Evolutionary conservation across 495 filamentous ascomycete species (phyloP).

Genomic region (Annulohypoxylon stygium): DNA sequence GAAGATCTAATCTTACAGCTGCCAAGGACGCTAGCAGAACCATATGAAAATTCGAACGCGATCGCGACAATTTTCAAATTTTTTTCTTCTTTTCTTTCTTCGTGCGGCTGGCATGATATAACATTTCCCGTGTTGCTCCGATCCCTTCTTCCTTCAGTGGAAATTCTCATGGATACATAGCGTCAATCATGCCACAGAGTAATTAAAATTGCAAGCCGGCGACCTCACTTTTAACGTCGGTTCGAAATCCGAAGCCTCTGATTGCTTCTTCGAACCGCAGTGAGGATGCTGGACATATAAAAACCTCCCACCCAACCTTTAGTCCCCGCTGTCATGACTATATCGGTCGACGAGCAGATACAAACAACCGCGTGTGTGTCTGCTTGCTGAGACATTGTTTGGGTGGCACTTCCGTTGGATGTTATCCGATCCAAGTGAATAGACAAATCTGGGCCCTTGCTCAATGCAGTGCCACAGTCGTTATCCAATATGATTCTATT

Average conservation of each 20-base stretch:
- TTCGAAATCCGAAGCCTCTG: conserved; percentile 56
- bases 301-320: neutral
- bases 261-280: conserved; percentile 59
- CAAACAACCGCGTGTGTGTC: neutral
- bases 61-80: conserved; percentile 36
- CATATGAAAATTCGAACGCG: conserved; percentile 44
- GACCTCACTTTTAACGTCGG: conserved; percentile 53
- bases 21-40: conserved; percentile 37
- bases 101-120: conserved; percentile 58
- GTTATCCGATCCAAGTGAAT: conserved; percentile 7
- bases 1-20: conserved; percentile 12
- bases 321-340: neutral
- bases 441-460: neutral
- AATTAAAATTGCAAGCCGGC: conserved; percentile 63
- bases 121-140: conserved; percentile 64
- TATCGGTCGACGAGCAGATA: conserved; percentile 4
- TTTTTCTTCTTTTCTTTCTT: conserved; percentile 49
- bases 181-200: conserved; percentile 64
- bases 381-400: neutral
- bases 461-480: conserved; percentile 7
- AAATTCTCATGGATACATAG: conserved; percentile 56
- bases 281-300: conserved; percentile 59
- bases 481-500: conserved; percentile 18
- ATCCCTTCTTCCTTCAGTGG: conserved; percentile 52
- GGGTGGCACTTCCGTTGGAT: conserved; percentile 10